phyloP scores from a whole-genome alignment of 495 filamentous ascomycete genomes.

The Trichoderma parareesei region DNA sequence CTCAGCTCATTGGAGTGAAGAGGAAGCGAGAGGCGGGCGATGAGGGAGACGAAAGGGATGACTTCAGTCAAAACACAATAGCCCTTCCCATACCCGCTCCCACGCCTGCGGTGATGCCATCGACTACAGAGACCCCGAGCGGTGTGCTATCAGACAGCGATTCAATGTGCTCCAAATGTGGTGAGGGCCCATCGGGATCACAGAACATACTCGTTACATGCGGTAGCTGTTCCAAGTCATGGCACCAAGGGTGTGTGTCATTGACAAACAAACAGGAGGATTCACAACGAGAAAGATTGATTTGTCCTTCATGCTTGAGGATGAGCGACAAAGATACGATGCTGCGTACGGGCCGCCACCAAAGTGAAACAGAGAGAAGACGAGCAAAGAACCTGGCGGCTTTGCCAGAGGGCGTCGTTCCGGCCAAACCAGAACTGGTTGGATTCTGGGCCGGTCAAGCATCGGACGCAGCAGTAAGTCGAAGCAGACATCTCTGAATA shows the following conservation, averaged over 20 bases:
- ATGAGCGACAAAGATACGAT: not conserved
- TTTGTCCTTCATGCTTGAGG: not conserved
- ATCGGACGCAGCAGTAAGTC: conserved; percentile 7
- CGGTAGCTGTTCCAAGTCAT: not conserved
- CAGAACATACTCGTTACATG: not conserved
- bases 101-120: not conserved
- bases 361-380: not conserved
- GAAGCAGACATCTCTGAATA: not conserved
- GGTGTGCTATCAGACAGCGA: not conserved
- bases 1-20: conserved; percentile 12
- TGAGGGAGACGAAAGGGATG: not conserved
- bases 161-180: not conserved
- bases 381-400: conserved; percentile 5
- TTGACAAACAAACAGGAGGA: not conserved
- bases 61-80: conserved; percentile 13
- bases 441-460: conserved; percentile 6
- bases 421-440: not conserved
- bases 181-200: not conserved
- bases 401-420: not conserved
- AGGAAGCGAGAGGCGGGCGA: conserved; percentile 13
- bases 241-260: not conserved
- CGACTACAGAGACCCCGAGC: not conserved
- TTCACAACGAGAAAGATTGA: not conserved
- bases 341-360: not conserved
- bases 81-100: not conserved